Evolutionary conservation across 805 yeast species (phyloP), one percentile per base, ranked within the genome.

Genomic region (Cyberlindnera mycetangii): DNA sequence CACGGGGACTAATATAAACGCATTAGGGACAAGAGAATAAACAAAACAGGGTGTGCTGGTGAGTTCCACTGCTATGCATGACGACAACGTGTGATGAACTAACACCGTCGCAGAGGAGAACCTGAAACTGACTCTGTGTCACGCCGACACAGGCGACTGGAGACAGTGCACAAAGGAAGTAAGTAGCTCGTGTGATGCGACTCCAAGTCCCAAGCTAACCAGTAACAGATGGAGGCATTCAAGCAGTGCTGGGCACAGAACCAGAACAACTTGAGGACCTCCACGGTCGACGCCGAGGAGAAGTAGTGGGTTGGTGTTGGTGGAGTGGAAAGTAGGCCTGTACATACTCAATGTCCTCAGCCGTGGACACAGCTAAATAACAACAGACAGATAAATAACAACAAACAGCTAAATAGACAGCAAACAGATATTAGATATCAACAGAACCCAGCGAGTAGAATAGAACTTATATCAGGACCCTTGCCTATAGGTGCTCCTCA

Each of bases 81-180:
- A 18, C 11, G 7, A 19, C 7, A 7, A 32, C 4, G 21, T 3
- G 12, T 43, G 58, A 22, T 16, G 5, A 17, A 33, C 49, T 42
- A 24, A 39, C 41, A 21, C 10, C 28, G 14, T 5, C 10, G 14
- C 54, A 68, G 84, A 75, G 24, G 90, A 87, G 57, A 87, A 87
- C 55, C 63, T 81, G 58, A 78, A 78, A 14, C 66, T 87, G 25
- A 87, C 83, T 41, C 64, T 86, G 27, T 87, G 96, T 53, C 89
- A 84, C 58, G 89, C 89, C 4, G 95, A 85, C 47, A 83, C 82
- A 1, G 79, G 79, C 22, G 95, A 87, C 59, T 87, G 96, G 96
- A 66, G 95, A 42, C 65, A 79, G 55, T 85, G 95, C 52, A 60
- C 78, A 2, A 65, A 67, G 16, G 93, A 86, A 59, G 84, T 82